A percentile compares a stretch with the other conserved stretches of the same genome.
These are phyloP conservation scores for Gastrolobium bilobum DNA, from an alignment of 306 rosid genomes.

Conservation along the genomic window DNA sequence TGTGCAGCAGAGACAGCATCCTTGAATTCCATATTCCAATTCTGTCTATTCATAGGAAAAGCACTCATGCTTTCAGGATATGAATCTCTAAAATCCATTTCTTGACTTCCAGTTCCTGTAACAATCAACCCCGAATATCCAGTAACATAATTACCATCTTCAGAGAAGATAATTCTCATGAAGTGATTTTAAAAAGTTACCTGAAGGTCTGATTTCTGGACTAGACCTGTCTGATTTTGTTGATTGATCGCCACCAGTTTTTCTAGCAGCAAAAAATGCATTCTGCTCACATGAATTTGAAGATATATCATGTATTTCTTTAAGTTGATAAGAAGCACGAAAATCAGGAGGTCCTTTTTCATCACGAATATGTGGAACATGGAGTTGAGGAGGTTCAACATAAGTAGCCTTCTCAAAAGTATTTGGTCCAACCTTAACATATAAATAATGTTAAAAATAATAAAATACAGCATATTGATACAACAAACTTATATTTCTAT, in stretches of 20 bases:
- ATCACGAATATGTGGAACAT: no score
- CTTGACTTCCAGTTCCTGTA: constrained; percentile 51
- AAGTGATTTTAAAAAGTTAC: constrained; percentile 40
- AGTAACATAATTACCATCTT: not conserved
- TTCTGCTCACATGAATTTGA: constrained; percentile 33
- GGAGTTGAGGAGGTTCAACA: no score
- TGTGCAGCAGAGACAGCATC: constrained; percentile 64
- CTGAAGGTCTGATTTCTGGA: constrained; percentile 41
- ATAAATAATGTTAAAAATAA: no score
- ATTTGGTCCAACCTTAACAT: no score
- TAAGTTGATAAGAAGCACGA: not conserved
- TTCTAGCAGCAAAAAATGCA: not conserved
- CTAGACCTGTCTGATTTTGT: no score
- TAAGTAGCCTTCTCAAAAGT: not conserved
- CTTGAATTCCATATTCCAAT: constrained; percentile 55
- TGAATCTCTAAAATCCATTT: not conserved
- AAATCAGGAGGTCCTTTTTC: no score
- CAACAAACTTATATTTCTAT: no score
- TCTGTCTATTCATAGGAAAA: constrained; percentile 40
- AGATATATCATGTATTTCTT: constrained; percentile 40
- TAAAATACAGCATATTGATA: no score
- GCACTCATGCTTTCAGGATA: constrained; percentile 43
- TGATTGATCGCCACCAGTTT: no score
- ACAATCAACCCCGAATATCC: constrained; percentile 36
- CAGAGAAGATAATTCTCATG: constrained; percentile 10